These are phyloP conservation scores for Plasmopara halstedii DNA, from an alignment of 352 stramenopile genomes.

Conservation along the genomic window DNA sequence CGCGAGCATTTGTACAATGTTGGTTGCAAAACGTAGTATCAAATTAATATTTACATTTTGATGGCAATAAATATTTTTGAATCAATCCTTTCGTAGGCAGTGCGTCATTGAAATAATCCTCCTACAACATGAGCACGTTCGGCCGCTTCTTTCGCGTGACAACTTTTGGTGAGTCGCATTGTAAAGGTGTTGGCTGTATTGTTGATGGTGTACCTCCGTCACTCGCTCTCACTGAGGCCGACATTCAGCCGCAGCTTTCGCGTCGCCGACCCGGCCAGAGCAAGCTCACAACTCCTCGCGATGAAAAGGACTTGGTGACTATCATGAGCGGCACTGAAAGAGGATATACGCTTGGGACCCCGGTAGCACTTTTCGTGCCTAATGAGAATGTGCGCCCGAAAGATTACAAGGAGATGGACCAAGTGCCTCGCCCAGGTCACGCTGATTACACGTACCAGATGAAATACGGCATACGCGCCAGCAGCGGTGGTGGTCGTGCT, in stretches of 20 bases:
- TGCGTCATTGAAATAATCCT: background rate
- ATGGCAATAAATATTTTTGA: too few species aligned
- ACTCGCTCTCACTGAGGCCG: conserved; percentile 89
- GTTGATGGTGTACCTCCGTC: conserved; percentile 97
- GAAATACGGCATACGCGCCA: conserved; percentile 98
- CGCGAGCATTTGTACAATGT: conserved; percentile 22
- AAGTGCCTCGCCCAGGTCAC: conserved; percentile 88
- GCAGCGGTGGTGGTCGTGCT: conserved; percentile 93
- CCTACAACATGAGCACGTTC: conserved; percentile 87
- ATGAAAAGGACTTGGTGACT: conserved; percentile 96
- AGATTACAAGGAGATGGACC: conserved; percentile 97
- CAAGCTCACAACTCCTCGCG: conserved; percentile 96
- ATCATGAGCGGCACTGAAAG: conserved; percentile 96
- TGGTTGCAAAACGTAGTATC: background rate
- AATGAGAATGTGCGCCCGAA: conserved; percentile 96
- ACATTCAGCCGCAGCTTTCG: conserved; percentile 97
- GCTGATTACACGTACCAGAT: conserved; percentile 99
- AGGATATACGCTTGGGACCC: conserved; percentile 93
- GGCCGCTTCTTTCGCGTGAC: conserved; percentile 97
- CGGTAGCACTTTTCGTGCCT: conserved; percentile 94
- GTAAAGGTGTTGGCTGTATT: conserved; percentile 95
- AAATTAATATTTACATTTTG: too few species aligned
- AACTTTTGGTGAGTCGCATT: conserved; percentile 98
- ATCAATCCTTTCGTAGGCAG: too few species aligned
- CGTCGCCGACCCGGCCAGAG: conserved; percentile 95